Percentiles rank a stretch among this genome's conserved stretches.
phyloP scores from a whole-genome alignment of 495 filamentous ascomycete genomes.

The Polyplosphaeria fusca region DNA sequence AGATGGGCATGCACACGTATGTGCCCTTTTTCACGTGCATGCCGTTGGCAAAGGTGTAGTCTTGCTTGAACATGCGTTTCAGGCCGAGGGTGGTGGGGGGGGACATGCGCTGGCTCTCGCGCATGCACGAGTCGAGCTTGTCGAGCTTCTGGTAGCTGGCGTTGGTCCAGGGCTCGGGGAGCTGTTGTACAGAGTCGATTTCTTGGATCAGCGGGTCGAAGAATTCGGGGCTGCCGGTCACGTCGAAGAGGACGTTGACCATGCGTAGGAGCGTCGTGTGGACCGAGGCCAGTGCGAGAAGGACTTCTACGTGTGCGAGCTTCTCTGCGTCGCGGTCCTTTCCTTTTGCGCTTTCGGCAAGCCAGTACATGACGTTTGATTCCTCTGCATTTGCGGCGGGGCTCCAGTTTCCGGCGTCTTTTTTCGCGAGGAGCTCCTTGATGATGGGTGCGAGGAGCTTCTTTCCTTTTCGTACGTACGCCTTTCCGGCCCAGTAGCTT shows the following conservation, averaged over 20 bases:
- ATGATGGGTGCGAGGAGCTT: slow-evolving; percentile 14
- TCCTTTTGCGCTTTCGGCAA: too few species aligned
- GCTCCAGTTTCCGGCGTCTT: slow-evolving; percentile 2
- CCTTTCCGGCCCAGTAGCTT: background rate
- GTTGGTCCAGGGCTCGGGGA: slow-evolving; percentile 38
- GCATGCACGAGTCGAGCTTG: slow-evolving; percentile 56
- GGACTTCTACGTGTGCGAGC: background rate
- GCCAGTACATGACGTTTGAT: too few species aligned
- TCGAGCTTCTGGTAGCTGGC: slow-evolving; percentile 44
- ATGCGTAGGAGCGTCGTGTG: background rate
- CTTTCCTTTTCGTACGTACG: slow-evolving; percentile 10
- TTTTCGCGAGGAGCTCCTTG: slow-evolving; percentile 18
- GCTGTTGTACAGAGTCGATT: slow-evolving; percentile 41
- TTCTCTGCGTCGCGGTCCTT: background rate
- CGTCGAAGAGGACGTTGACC: slow-evolving; percentile 39
- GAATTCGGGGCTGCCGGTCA: slow-evolving; percentile 47
- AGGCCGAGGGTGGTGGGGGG: slow-evolving; percentile 40
- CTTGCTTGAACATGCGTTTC: slow-evolving; percentile 21
- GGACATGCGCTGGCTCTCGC: slow-evolving; percentile 48
- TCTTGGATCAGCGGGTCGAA: slow-evolving; percentile 52
- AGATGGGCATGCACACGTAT: background rate
- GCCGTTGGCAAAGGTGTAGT: slow-evolving; percentile 23
- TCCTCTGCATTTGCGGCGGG: background rate
- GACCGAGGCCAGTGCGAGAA: slow-evolving; percentile 2
- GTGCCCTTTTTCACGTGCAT: slow-evolving; percentile 4